Percentiles rank a stretch among this genome's conserved stretches.
Conservation (phyloP, 441 rosid species). For the Manihot esculenta region DNA sequence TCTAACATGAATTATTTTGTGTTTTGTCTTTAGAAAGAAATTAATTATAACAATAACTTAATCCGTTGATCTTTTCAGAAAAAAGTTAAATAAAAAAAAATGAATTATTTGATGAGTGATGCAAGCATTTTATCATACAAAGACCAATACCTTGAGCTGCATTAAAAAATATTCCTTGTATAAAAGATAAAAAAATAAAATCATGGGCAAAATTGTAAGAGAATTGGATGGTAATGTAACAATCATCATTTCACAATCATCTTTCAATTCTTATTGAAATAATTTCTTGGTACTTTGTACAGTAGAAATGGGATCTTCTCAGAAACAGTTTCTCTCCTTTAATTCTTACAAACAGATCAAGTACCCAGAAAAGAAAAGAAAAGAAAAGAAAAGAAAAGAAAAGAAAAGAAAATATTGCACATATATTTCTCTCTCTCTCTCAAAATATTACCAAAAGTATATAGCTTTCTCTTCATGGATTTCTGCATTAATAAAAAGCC, state of each 20-base stretch:
- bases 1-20: too few relatives aligned
- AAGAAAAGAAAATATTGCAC: neutral
- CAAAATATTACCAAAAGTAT: slow-evolving; percentile 9
- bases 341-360: neutral
- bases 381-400: too few relatives aligned
- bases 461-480: neutral
- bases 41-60: too few relatives aligned
- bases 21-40: neutral
- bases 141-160: neutral
- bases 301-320: slow-evolving; percentile 21
- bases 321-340: neutral
- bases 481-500: neutral
- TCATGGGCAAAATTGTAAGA: slow-evolving; percentile 7
- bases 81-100: too few relatives aligned
- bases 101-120: slow-evolving; percentile 12
- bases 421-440: neutral
- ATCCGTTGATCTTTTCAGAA: too few relatives aligned
- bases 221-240: neutral
- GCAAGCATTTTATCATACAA: slow-evolving; percentile 15
- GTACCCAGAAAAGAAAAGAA: too few relatives aligned
- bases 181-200: neutral
- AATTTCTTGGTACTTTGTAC: slow-evolving; percentile 9
- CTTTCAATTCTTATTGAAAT: slow-evolving; percentile 18
- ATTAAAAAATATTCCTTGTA: neutral
- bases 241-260: slow-evolving; percentile 26